Evolutionary conservation across 495 filamentous ascomycete genomes (phyloP), one percentile per base, ranked within the genome.

Genomic region (Daldinia childiae): DNA sequence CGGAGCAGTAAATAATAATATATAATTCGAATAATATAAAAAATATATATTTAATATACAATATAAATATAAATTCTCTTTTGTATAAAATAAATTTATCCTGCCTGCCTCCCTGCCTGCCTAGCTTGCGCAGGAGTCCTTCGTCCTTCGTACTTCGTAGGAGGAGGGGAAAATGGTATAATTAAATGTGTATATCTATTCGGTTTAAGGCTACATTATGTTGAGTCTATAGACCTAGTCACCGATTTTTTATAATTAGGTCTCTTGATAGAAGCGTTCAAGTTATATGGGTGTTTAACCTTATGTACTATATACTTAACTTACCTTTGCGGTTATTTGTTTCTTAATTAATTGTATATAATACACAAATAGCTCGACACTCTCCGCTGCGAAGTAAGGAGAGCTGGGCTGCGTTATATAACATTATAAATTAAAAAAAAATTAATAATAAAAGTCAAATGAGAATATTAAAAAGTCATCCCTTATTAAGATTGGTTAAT

Each of bases 341-440:
- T 55, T 30, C 41, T 51, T 55, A 4, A 55, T 55, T 55, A 55
- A 55, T 55, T 55, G 51, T 55, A 55, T 55, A 26, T 27, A 55
- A 55, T 55, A 32, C 51, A 55, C 51, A 55, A 55, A 55, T 55
- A 55, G 51, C 17, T 24, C 48, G 41, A 12, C 41, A 12, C 41
- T 45, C 41, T 45, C 41, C 41, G 14, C 24, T 51, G 21, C 17
- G 17, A 51, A 51, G 24, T 51, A 51, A 9, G 24, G 24, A 51
- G 24, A 51, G 48, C 24, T 24, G 17, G 24, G 24, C 24, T 24
- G 19, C 48, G 24, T 27, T 51, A 51, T 27, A 51, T 51, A 38
- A 57, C n/a, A 57, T 36, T 55, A 45, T 45, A 55, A 55, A 55
- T 45, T 27, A 54, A 55, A 55, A 55, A 36, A 59, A 59, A 43